phyloP scores from a whole-genome alignment of 805 yeast genomes.

The Saccharomycopsis microspora region DNA sequence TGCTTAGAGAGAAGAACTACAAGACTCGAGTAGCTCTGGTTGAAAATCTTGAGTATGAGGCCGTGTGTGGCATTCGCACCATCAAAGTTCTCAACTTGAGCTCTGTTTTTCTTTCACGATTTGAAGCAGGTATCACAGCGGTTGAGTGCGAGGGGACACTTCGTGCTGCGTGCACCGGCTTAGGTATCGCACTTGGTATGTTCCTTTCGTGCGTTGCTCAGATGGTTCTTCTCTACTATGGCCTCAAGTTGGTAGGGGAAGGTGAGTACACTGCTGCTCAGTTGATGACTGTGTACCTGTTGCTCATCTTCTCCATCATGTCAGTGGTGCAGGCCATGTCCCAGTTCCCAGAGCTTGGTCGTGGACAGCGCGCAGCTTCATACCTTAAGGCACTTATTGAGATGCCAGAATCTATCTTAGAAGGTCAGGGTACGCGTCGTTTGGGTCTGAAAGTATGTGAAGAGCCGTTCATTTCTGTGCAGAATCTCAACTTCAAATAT shows the following conservation, averaged over 20 bases:
- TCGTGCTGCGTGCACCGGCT: slow-evolving; percentile 53
- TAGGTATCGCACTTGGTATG: slow-evolving; percentile 51
- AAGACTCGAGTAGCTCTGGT: slow-evolving; percentile 41
- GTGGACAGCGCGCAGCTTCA: slow-evolving; percentile 69
- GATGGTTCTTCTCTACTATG: slow-evolving; percentile 68
- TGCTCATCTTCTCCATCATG: slow-evolving; percentile 63
- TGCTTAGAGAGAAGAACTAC: slow-evolving; percentile 46
- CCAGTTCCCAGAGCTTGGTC: slow-evolving; percentile 67
- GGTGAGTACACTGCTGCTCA: slow-evolving; percentile 41
- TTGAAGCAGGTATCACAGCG: slow-evolving; percentile 21
- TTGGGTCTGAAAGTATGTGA: slow-evolving; percentile 17
- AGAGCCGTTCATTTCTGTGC: slow-evolving; percentile 27
- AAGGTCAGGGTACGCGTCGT: neutral
- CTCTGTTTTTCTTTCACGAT: slow-evolving; percentile 31
- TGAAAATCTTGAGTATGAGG: slow-evolving; percentile 42
- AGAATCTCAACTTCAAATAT: slow-evolving; percentile 33
- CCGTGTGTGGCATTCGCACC: slow-evolving; percentile 49
- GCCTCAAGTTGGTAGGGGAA: slow-evolving; percentile 55
- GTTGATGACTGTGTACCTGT: slow-evolving; percentile 57
- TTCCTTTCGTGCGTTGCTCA: slow-evolving; percentile 50
- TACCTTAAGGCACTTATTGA: slow-evolving; percentile 23
- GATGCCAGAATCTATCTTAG: neutral
- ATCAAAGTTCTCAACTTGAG: slow-evolving; percentile 47
- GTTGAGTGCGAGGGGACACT: slow-evolving; percentile 31
- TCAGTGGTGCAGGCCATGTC: slow-evolving; percentile 47